Base-by-base conservation (phyloP, 495 filamentous ascomycete species). In the Lasiosphaeria ovina region DNA sequence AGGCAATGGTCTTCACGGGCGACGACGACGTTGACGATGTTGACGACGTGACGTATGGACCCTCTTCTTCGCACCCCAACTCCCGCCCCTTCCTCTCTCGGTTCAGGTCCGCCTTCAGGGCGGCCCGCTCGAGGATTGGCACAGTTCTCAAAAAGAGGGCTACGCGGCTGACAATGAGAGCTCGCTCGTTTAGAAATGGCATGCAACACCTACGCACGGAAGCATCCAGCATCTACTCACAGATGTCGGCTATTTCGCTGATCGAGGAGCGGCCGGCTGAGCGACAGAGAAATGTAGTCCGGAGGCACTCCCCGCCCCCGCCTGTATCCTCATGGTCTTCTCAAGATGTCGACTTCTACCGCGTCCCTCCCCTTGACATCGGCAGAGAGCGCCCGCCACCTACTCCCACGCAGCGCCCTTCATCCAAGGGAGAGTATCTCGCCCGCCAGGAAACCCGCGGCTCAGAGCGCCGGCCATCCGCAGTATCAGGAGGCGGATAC, bases 381-480 rank as follows among this genome's bases (percentile, higher is more conserved):
- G 24, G 11, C 12, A 6, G 32, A 10, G 32, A 24, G n/a, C 24
- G 16, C n/a, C 17, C 47, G 35, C 47, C n/a, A 47, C 35, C 11
- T 7, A 51, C 55, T 5, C 7, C 35, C 24, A 14, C 50, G 31
- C 47, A 42, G 17, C 35, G 31, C 32, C 31, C 17, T 10, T 34
- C 51, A 36, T 35, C 12, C 34, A 35, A 33, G 40, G n/a, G 53
- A 45, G 24, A 10, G 11, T 36, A 7, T 57, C 47, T 42, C 52
- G 24, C 38, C 49, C 54, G 65, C 17, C 64, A 68, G 54, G 63
- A 68, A 51, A 66, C 67, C 45, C 50, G 57, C 12, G 6, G 55
- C 3, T 66, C 68, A 3, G 68, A 71, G 42, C 40, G 68, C 44
- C 62, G 66, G 6, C 64, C 66, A 35, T 69, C 68, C 3, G 51